These are phyloP conservation scores for Haplosporangium gracile DNA, from an alignment of 192 early-diverging fungal genomes.

Conservation along the genomic window DNA sequence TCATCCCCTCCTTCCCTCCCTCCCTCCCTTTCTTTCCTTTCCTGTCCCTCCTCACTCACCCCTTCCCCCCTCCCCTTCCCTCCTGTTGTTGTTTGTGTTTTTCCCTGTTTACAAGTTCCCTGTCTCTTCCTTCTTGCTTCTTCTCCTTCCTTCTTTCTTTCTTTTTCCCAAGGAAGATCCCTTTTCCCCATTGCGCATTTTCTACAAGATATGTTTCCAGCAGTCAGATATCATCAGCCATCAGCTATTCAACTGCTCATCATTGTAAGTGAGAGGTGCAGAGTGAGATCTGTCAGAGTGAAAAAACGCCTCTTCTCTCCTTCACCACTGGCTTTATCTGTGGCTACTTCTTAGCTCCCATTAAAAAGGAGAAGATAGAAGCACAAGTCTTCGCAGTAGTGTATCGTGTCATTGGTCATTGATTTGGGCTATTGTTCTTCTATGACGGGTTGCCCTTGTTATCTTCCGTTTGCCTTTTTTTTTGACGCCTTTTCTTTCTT, in stretches of 20 bases:
- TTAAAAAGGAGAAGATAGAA: background rate
- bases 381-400: background rate
- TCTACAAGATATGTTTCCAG: too few relatives aligned
- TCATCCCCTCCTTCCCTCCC: background rate
- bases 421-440: background rate
- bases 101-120: background rate
- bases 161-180: constrained; percentile 1
- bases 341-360: background rate
- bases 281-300: background rate
- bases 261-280: too few relatives aligned
- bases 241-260: background rate
- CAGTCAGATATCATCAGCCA: too few relatives aligned
- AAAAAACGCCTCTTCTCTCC: background rate
- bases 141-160: background rate
- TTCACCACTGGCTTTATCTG: background rate
- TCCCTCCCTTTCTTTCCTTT: background rate
- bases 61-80: background rate
- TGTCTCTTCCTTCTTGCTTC: background rate
- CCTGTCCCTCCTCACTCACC: background rate
- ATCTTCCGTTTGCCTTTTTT: background rate
- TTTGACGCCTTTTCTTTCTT: background rate
- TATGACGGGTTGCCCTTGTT: background rate
- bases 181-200: background rate
- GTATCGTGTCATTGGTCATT: background rate
- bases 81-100: too few relatives aligned